phyloP scores from a whole-genome alignment of 108 stramenopile genomes.

The Pseudonitzschia pungens region DNA sequence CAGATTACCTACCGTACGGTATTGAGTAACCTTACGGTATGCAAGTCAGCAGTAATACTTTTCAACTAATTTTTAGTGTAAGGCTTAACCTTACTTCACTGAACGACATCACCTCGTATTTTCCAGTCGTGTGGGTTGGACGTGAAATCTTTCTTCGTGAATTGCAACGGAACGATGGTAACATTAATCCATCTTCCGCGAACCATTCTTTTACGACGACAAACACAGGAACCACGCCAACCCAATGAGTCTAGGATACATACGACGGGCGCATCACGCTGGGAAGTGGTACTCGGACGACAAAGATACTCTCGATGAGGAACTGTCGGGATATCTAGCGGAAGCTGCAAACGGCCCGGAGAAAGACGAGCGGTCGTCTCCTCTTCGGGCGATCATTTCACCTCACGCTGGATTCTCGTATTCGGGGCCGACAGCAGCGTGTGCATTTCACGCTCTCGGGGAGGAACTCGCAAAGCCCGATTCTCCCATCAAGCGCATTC shows the following conservation, averaged over 20 bases:
- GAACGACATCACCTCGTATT: no score
- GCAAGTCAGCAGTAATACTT: no score
- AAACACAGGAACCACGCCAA: background rate
- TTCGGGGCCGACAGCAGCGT: slow-evolving; percentile 85
- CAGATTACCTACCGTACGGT: no score
- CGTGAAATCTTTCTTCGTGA: no score
- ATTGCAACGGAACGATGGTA: no score
- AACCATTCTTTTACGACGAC: background rate
- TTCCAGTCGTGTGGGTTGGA: no score
- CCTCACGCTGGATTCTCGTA: slow-evolving; percentile 88
- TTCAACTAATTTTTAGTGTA: no score
- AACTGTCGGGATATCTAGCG: slow-evolving; percentile 44
- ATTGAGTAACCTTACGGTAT: no score
- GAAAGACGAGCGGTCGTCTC: background rate
- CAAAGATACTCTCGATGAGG: slow-evolving; percentile 35
- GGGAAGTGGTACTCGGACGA: slow-evolving; percentile 76
- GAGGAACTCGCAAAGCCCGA: slow-evolving; percentile 23
- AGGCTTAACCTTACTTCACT: no score
- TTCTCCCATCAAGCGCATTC: slow-evolving; percentile 26
- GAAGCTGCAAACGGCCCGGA: slow-evolving; percentile 18
- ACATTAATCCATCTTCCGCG: no score
- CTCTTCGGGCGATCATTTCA: slow-evolving; percentile 59
- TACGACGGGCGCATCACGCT: slow-evolving; percentile 71
- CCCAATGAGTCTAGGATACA: slow-evolving; percentile 32
- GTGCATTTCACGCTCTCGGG: slow-evolving; percentile 58